phyloP scores from a whole-genome alignment of 768 basidiomycete species.

The Hirschioporus abietinus region DNA sequence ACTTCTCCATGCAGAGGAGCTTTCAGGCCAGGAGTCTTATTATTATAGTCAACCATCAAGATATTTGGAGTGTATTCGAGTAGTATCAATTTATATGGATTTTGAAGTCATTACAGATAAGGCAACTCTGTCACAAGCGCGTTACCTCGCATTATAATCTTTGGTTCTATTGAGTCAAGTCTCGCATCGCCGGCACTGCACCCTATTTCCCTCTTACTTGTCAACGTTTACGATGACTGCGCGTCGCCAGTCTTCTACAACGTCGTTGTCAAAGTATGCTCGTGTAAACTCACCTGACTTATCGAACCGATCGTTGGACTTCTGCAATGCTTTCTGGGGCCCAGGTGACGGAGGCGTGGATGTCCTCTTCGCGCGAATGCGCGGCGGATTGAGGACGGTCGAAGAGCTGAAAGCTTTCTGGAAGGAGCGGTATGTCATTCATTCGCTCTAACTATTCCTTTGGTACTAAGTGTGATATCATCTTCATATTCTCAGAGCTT shows the following conservation, averaged over 20 bases:
- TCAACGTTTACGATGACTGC: conserved; percentile 47
- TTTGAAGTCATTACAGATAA: not conserved
- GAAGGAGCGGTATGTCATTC: conserved; percentile 78
- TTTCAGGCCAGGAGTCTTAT: too few species aligned
- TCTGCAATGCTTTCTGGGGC: conserved; percentile 98
- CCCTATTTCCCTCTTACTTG: not conserved
- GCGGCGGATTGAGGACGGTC: conserved; percentile 78
- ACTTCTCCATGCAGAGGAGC: too few species aligned
- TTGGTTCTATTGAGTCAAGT: not conserved
- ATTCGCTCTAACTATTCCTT: not conserved
- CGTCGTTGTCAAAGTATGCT: conserved; percentile 70
- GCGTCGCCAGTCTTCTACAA: conserved; percentile 75
- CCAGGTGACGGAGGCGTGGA: conserved; percentile 81
- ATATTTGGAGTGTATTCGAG: too few species aligned
- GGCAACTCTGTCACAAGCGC: not conserved
- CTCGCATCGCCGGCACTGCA: not conserved
- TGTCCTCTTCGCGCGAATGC: conserved; percentile 84
- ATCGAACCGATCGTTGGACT: conserved; percentile 59
- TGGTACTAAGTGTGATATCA: not conserved
- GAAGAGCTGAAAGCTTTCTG: conserved; percentile 86
- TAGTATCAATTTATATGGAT: too few species aligned
- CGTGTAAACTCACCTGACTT: conserved; percentile 44
- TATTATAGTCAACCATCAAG: too few species aligned
- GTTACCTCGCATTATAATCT: not conserved
- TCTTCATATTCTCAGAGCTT: conserved; percentile 44